Evolutionary conservation across 306 rosid genomes (phyloP).

Genomic region (Fragaria ananassa): DNA sequence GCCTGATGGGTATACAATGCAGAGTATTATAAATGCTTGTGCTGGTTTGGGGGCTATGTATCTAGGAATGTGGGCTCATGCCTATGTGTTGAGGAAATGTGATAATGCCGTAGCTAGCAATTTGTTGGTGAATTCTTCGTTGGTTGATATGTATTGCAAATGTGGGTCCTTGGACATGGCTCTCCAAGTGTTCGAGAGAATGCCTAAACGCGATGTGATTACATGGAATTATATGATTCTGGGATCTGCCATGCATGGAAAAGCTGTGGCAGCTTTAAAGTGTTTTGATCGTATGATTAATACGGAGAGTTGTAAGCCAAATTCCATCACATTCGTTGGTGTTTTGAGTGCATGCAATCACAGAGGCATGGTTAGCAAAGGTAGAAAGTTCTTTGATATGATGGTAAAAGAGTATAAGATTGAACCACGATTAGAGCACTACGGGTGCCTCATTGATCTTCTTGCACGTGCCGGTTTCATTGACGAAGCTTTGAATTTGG

Average conservation of each 20-base stretch:
- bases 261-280: constrained; percentile 50
- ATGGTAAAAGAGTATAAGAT: constrained; percentile 53
- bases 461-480: constrained; percentile 59
- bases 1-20: constrained; percentile 78
- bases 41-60: constrained; percentile 66
- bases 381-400: constrained; percentile 48
- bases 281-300: constrained; percentile 47
- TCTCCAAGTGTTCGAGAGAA: constrained; percentile 55
- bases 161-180: constrained; percentile 70
- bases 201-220: constrained; percentile 48
- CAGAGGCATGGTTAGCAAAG: constrained; percentile 60
- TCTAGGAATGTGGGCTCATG: constrained; percentile 82
- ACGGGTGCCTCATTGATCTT: constrained; percentile 82
- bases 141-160: constrained; percentile 80
- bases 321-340: constrained; percentile 73
- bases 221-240: constrained; percentile 73
- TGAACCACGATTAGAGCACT: constrained; percentile 65
- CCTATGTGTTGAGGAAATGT: constrained; percentile 48
- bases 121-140: constrained; percentile 50
- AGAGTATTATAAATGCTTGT: constrained; percentile 69
- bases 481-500: constrained; percentile 59
- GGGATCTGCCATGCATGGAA: constrained; percentile 68
- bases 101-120: constrained; percentile 28
- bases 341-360: constrained; percentile 75
- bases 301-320: constrained; percentile 35